Base-by-base conservation (phyloP, 108 stramenopile species). In the Discostella stelligeroides region DNA sequence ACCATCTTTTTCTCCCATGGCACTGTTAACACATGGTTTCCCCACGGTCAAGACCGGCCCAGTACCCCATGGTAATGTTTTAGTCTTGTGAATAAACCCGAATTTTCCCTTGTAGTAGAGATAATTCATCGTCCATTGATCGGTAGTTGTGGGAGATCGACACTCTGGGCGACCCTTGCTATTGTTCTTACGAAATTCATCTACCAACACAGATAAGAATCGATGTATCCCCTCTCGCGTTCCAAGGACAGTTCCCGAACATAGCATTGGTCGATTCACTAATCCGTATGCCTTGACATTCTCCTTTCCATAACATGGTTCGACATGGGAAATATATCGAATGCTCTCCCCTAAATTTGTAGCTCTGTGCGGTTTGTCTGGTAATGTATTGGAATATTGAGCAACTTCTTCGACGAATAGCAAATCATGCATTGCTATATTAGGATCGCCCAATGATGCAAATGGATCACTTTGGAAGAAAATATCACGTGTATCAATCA, bases 111-210 rank as follows among this genome's bases (percentile, higher is more conserved):
- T 67, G 57, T 92, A 92, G 45, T 70, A 92, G 25, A 92, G 63
- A 63, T 88, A 87, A 51, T 92, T 92, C 79, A 89, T 88, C 24
- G 89, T 89, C 68, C 81, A 80, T 72, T 92, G 91, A 68, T 92
- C 91, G 24, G 85, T 79, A 29, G 76, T 86, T 18, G 53, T 20
- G 20, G 73, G 82, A 15, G 83, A 83, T 21, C 84, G 77, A 58
- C 86, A 86, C 40, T 88, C 63, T 27, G 76, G 68, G 49, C 73
- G 56, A 14, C 37, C 46, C 18, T 64, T 85, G 75, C 76, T 79
- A 12, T 61, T 68, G 30, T 83, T 83, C 76, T 62, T 62, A 6
- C 45, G 57, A 39, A 92, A 88, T 80, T 92, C 91, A n/a, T 80
- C 64, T 55, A 86, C 72, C 65, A 92, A 84, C 5, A 78, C 73